phyloP scores from a whole-genome alignment of 1,139 yeast genomes.

The Casaregolazyma suthepensis region DNA sequence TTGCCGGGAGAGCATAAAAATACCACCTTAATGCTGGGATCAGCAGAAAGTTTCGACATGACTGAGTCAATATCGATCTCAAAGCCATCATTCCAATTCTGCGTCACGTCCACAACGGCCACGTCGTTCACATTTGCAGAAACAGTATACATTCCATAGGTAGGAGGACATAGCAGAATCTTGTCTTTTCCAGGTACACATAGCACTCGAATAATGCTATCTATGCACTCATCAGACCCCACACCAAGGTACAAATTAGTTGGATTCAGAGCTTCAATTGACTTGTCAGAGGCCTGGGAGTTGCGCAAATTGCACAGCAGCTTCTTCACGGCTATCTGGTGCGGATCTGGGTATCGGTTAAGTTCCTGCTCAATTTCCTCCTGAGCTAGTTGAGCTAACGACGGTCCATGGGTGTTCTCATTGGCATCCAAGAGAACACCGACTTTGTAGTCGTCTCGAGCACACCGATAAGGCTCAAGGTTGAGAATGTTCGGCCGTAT shows the following conservation, averaged over 20 bases:
- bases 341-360: slow-evolving; percentile 96
- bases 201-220: slow-evolving; percentile 75
- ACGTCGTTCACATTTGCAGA: slow-evolving; percentile 89
- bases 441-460: slow-evolving; percentile 83
- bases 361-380: slow-evolving; percentile 44
- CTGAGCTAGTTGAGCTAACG: slow-evolving; percentile 40
- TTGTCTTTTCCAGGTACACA: slow-evolving; percentile 81
- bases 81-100: slow-evolving; percentile 48
- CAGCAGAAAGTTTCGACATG: slow-evolving; percentile 45
- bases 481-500: slow-evolving; percentile 79
- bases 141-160: slow-evolving; percentile 94
- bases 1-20: slow-evolving; percentile 98
- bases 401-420: slow-evolving; percentile 92
- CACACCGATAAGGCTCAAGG: slow-evolving; percentile 90
- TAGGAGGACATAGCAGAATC: slow-evolving; percentile 84
- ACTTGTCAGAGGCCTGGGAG: slow-evolving; percentile 28
- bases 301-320: slow-evolving; percentile 70
- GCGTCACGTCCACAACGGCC: slow-evolving; percentile 65
- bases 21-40: slow-evolving; percentile 59
- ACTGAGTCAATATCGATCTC: slow-evolving; percentile 60
- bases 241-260: slow-evolving; percentile 88
- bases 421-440: slow-evolving; percentile 92
- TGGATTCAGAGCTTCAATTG: slow-evolving; percentile 39
- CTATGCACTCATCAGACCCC: slow-evolving; percentile 96
- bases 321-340: slow-evolving; percentile 72